A percentile compares a stretch with the other conserved stretches of the same genome.
Evolutionary conservation across 352 stramenopile genomes (phyloP).

Genomic region (Salisapilia sapeloensis): DNA sequence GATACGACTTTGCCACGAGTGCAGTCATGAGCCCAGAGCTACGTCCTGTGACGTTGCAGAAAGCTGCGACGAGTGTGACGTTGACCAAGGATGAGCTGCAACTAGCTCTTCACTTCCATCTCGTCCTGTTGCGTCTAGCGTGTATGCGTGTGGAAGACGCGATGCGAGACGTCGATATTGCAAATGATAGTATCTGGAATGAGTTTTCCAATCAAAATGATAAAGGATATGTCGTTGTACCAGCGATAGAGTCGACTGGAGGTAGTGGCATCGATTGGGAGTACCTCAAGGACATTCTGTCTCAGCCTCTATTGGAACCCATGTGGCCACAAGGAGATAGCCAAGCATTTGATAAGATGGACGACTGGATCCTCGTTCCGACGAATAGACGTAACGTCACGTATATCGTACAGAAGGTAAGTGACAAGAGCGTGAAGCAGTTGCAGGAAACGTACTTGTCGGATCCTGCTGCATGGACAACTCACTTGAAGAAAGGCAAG

Average conservation of each 20-base stretch:
- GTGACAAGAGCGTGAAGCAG: conserved; percentile 14
- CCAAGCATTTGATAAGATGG: too few relatives aligned
- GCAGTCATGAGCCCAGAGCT: conserved; percentile 50
- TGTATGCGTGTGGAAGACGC: conserved; percentile 65
- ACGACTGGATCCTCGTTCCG: conserved; percentile 65
- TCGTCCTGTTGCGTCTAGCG: conserved; percentile 57
- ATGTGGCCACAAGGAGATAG: conserved; percentile 33
- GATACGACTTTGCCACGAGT: conserved; percentile 68
- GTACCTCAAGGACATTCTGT: conserved; percentile 40
- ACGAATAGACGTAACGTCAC: conserved; percentile 48
- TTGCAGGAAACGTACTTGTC: conserved; percentile 25
- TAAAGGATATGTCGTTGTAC: conserved; percentile 74
- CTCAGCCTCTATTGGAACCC: conserved; percentile 37
- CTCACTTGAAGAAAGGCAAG: conserved; percentile 43
- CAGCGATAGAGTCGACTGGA: conserved; percentile 2
- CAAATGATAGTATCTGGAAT: conserved; percentile 38
- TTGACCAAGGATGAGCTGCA: conserved; percentile 41
- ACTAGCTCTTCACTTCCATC: conserved; percentile 51
- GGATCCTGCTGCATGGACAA: conserved; percentile 23
- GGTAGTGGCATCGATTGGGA: conserved; percentile 23
- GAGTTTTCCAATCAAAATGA: conserved; percentile 79
- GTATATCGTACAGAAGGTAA: conserved; percentile 37
- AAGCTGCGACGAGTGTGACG: conserved; percentile 14
- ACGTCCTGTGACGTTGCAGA: conserved; percentile 38
- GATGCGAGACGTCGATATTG: conserved; percentile 45